Conservation (phyloP, 225 moss, liverwort and hornwort species). For the Rhytidiadelphus loreus region DNA sequence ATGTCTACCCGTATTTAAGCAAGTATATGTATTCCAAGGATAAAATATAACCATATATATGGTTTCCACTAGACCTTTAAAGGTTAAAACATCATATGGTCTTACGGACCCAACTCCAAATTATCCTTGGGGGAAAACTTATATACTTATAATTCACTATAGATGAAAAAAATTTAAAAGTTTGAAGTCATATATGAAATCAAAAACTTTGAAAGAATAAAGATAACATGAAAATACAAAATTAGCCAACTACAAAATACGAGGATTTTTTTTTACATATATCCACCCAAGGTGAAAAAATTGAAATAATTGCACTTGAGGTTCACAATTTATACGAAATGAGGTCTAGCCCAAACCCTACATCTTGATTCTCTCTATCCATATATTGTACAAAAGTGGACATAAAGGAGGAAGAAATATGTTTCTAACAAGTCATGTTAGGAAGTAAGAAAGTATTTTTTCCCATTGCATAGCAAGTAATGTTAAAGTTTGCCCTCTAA, state of each 20-base stretch:
- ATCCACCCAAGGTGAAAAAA: background rate
- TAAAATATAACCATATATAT: accelerated
- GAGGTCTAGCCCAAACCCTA: accelerated
- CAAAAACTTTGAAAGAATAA: background rate
- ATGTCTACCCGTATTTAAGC: background rate
- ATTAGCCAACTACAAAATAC: background rate
- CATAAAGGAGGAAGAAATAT: background rate
- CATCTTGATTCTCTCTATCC: background rate
- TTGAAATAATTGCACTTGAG: accelerated
- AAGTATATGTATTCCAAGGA: background rate
- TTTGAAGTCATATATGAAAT: background rate
- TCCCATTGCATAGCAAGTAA: background rate
- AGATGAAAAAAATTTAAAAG: background rate
- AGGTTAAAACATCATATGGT: background rate
- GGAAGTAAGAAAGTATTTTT: background rate
- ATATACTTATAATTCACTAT: background rate
- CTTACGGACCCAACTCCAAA: background rate
- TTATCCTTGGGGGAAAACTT: background rate
- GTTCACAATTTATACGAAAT: background rate
- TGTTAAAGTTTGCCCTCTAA: accelerated
- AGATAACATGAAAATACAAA: background rate
- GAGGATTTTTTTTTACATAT: background rate
- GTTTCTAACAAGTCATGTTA: accelerated
- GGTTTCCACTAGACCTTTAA: accelerated
- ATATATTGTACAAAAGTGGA: too few relatives aligned